Conservation (phyloP, 257 asterid species). For the Fraxinus excelsior region DNA sequence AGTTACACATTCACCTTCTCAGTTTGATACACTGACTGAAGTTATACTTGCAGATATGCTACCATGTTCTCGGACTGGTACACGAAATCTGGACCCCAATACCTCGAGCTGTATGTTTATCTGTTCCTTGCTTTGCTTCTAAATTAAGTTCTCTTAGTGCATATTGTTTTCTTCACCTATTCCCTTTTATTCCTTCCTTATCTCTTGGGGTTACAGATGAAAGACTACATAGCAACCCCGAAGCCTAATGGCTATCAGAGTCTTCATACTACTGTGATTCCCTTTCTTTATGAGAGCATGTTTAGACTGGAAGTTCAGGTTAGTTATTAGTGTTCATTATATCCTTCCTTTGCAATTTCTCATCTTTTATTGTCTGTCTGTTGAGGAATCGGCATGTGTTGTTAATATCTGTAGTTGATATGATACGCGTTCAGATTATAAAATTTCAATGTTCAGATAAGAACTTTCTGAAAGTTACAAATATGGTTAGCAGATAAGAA, state of each 20-base stretch:
- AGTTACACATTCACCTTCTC: neutral
- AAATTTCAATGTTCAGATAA: too few relatives aligned
- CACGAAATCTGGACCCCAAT: constrained; percentile 94
- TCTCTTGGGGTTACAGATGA: constrained; percentile 58
- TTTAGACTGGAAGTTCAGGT: constrained; percentile 95
- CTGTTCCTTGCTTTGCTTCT: constrained; percentile 15
- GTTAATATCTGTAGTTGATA: too few relatives aligned
- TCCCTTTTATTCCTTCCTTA: neutral
- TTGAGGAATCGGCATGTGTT: too few relatives aligned
- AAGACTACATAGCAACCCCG: constrained; percentile 89
- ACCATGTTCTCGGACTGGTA: constrained; percentile 89
- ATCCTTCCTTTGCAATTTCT: too few relatives aligned
- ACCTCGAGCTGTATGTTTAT: constrained; percentile 78
- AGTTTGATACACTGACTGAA: constrained; percentile 17
- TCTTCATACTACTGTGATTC: constrained; percentile 93
- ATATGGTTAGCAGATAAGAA: constrained; percentile 58
- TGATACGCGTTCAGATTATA: too few relatives aligned
- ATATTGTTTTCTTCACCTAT: constrained; percentile 17
- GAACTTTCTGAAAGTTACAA: too few relatives aligned
- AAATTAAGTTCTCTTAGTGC: neutral
- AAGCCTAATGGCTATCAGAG: constrained; percentile 90
- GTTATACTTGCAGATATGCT: constrained; percentile 64
- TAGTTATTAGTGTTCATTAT: constrained; percentile 7
- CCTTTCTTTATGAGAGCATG: constrained; percentile 95
- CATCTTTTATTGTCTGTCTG: too few relatives aligned